Percentiles rank a stretch among this genome's conserved stretches.
Conservation (phyloP, 202 grass and related monocot species). For the Panicum virgatum region DNA sequence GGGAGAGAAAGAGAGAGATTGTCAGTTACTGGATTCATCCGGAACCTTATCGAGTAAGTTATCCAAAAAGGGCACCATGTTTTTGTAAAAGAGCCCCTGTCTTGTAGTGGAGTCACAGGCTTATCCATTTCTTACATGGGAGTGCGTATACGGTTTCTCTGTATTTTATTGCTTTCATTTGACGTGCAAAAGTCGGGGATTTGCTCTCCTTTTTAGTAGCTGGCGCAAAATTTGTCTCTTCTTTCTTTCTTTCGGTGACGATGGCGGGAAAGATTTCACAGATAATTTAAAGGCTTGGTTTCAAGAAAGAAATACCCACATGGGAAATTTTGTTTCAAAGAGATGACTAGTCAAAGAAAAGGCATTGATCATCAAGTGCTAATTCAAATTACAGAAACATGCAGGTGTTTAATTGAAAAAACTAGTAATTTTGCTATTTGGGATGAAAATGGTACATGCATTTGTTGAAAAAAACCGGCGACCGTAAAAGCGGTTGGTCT, state of each 20-base stretch:
- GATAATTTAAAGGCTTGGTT: neutral
- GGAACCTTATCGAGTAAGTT: conserved; percentile 56
- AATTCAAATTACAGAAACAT: neutral
- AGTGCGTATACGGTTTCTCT: neutral
- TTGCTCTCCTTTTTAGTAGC: neutral
- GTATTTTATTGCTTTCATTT: neutral
- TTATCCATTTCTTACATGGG: conserved; percentile 26
- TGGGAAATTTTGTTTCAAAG: neutral
- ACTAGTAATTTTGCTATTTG: neutral
- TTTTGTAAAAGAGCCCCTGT: conserved; percentile 31
- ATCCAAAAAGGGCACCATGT: conserved; percentile 27
- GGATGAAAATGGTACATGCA: too few relatives aligned
- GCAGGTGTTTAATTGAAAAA: neutral
- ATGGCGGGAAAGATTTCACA: neutral
- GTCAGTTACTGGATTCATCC: conserved; percentile 30
- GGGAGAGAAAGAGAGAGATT: neutral
- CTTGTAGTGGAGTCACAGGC: conserved; percentile 12
- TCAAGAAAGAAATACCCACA: neutral
- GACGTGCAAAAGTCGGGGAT: too few relatives aligned
- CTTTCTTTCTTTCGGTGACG: neutral
- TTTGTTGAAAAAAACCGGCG: too few relatives aligned
- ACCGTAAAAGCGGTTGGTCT: too few relatives aligned
- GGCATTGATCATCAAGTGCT: neutral
- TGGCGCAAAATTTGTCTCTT: neutral
- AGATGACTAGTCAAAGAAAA: neutral